Base-by-base conservation (phyloP, 768 basidiomycete species). In the Agaricus subrufescens region DNA sequence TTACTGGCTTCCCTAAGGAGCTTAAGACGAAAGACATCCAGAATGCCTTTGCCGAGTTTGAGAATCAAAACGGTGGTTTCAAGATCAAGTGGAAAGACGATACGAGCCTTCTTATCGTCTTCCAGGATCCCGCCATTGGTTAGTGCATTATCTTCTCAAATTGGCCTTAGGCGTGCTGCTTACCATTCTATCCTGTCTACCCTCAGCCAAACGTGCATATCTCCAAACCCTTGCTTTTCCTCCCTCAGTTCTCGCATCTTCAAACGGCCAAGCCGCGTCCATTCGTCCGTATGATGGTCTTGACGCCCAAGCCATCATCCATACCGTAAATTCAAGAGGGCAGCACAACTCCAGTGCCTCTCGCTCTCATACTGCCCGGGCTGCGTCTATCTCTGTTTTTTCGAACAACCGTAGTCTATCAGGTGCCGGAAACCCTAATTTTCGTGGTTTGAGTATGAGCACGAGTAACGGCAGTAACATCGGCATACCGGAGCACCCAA, bases 21-120 rank as follows among this genome's bases (percentile, higher is more conserved):
- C 84, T 99, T 65, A 99, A 98, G 78, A 99, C 97, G 50, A 88
- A 93, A 70, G 97, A 99, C 72, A 91, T 99, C 48, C 94, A 98
- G 67, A 67, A 79, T 43, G 89, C 93, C 45, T 97, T 98, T 70
- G 77, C 86, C 49, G 93, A 94, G 45, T 98, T 89, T 82, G 94
- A 97, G 65, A 79, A 74, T 58, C 75, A 86, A 51, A 83, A 78
- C 55, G 97, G 96, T 29, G 97, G 97, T 25, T 97, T 96, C 78
- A 94, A 95, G 80, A 95, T 99, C 69, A 99, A 99, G 70, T 99
- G 97, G 97, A 82, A 85, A 64, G 95, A 99, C 71, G 97, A 99
- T 72, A 94, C 92, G 38, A 95, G 91, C 67, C 89, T 96, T 40
- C 75, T 95, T 63, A 89, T 97, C 62, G 97, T 99, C 54, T 99